Evolutionary conservation across 192 early-diverging fungal genomes (phyloP).

Genomic region (Geranomyces variabilis): DNA sequence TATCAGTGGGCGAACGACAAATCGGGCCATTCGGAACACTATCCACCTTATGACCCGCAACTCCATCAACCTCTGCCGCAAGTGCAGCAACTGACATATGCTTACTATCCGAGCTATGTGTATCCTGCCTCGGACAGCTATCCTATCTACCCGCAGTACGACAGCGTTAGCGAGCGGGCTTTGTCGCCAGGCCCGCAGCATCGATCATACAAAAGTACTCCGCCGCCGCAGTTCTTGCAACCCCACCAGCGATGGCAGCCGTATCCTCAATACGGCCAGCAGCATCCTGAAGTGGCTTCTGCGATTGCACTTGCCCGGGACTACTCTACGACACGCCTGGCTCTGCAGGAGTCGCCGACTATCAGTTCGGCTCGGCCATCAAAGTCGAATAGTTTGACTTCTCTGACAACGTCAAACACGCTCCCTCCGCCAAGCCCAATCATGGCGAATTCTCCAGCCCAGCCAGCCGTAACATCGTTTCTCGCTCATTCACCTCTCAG

Average conservation of each 20-base stretch:
- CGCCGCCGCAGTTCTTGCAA: background rate
- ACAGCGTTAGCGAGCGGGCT: too few species aligned
- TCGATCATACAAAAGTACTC: background rate
- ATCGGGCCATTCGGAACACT: background rate
- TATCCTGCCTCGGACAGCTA: too few species aligned
- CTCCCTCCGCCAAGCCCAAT: slow-evolving; percentile 7
- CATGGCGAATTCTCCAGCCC: background rate
- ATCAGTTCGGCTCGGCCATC: background rate
- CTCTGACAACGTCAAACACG: background rate
- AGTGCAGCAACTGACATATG: background rate
- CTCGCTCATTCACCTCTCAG: slow-evolving; percentile 14
- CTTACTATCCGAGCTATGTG: too few species aligned
- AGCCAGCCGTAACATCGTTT: background rate
- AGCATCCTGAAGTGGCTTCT: background rate
- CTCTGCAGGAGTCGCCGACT: background rate
- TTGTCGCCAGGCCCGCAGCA: too few species aligned
- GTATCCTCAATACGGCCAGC: slow-evolving; percentile 7
- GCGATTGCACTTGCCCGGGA: background rate
- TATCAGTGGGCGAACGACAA: background rate
- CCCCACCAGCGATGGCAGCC: background rate
- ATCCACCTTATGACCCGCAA: background rate
- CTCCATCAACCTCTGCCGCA: background rate
- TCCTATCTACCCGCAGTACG: too few species aligned
- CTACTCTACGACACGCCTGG: background rate
- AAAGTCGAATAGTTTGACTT: slow-evolving; percentile 5